A percentile compares a stretch with the other conserved stretches of the same genome.
phyloP scores from a whole-genome alignment of 2,329 filamentous ascomycete species.

The Talaromyces atroroseus region DNA sequence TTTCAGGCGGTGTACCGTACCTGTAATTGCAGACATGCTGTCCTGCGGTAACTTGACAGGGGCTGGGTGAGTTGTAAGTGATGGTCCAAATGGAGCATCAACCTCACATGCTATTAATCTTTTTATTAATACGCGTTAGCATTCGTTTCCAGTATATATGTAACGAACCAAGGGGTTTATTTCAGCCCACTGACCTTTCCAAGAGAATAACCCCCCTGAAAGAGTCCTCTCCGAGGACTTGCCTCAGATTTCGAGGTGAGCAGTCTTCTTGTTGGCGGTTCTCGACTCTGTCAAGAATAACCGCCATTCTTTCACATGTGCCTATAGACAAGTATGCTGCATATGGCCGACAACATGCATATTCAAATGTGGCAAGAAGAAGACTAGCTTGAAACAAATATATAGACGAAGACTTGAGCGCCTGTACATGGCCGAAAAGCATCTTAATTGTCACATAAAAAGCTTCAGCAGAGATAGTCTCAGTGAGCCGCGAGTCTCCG shows the following conservation, averaged over 20 bases:
- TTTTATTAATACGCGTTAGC: neutral
- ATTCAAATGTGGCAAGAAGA: neutral
- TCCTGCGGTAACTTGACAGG: neutral
- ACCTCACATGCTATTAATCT: neutral
- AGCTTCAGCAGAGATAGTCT: neutral
- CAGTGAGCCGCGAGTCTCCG: neutral
- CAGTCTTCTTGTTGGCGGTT: neutral
- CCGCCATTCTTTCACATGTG: neutral
- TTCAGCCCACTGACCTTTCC: neutral
- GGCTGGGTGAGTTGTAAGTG: neutral
- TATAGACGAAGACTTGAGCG: neutral
- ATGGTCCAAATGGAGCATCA: neutral
- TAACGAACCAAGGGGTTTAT: neutral
- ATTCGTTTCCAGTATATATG: neutral
- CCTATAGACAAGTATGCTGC: slow-evolving; percentile 1
- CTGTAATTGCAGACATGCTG: neutral
- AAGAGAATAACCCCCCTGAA: neutral
- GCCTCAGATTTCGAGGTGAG: neutral
- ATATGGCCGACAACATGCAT: neutral
- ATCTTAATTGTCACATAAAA: slow-evolving; percentile 1
- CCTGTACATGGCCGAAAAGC: neutral
- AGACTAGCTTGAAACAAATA: neutral
- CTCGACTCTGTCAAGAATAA: neutral
- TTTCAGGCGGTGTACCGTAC: neutral
- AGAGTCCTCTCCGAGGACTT: neutral